Base-by-base conservation (phyloP, 495 filamentous ascomycete genomes). In the Hypoxylon fragiforme region DNA sequence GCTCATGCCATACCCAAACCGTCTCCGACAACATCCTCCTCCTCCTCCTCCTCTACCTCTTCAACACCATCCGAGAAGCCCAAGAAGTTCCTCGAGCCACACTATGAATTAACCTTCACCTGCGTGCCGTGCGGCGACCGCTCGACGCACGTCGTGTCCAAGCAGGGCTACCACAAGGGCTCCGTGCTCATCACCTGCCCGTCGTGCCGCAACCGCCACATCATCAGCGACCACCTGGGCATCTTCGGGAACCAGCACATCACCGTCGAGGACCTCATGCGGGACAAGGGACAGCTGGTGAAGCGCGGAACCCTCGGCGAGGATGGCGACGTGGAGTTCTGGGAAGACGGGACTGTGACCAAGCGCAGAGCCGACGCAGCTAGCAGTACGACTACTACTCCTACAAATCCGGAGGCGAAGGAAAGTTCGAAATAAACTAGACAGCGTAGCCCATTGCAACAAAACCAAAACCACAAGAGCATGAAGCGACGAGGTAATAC, bases 111-210 rank as follows among this genome's bases (percentile, higher is more conserved):
- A 19, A 85, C 82, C 8, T 96, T 99, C 67, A 99, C 95, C 54
- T 99, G 94, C 81, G 85, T 84, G 47, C 90, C 90, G 16, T 99
- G 94, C 75, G 69, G 68, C 7, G 64, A 77, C 3, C 85, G 95
- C 21, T 92, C 89, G 3, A 72, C 80, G 2, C 94, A 97, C 66
- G 76, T 70, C 7, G 75, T 99, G 50, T 87, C 87, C 16, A 96
- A 97, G 71, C 94, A 96, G 54, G 94, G 89, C 11, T 99, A 97
- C 67, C 91, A 97, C 68, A 73, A 85, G 18, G 94, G 94, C 18
- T 89, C 88, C 0, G 87, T 95, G 11, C 73, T 97, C 35, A 90
- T 99, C 38, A 83, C 83, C 24, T 99, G 94, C 64, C 91, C 92
- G 0, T 70, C 71, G 0, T 99, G 94, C 70, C 78, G 85, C 60